A percentile compares a stretch with the other conserved stretches of the same genome.
These are phyloP conservation scores for Domatiomyces catenatus DNA, from an alignment of 2,329 filamentous ascomycete species.

Conservation along the genomic window DNA sequence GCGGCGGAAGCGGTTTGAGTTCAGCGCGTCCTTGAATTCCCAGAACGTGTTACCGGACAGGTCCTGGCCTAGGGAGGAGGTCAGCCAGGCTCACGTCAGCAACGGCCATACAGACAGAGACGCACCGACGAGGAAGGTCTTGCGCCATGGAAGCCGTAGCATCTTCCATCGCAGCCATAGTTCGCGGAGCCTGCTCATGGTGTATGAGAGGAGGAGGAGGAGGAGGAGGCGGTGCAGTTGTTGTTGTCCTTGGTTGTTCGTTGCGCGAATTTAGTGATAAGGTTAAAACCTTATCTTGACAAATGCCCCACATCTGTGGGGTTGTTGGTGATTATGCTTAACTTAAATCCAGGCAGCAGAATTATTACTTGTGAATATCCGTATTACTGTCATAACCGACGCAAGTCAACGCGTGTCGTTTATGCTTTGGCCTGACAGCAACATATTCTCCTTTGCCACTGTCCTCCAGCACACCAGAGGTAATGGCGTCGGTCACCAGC, in stretches of 20 bases:
- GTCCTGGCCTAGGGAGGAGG: conserved; percentile 36
- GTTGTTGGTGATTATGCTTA: not conserved
- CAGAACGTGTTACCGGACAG: conserved; percentile 50
- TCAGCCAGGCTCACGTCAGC: not conserved
- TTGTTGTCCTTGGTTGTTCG: too few species aligned
- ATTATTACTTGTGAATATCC: too few species aligned
- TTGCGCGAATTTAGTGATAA: too few species aligned
- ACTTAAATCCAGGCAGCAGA: not conserved
- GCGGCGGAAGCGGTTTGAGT: conserved; percentile 38
- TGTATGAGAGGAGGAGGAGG: not conserved
- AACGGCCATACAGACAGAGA: conserved; percentile 2
- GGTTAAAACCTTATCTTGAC: too few species aligned
- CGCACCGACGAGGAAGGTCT: conserved; percentile 42
- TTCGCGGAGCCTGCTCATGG: conserved; percentile 28
- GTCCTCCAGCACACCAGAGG: conserved; percentile 4
- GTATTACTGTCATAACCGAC: too few species aligned
- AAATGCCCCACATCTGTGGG: too few species aligned
- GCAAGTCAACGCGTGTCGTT: not conserved
- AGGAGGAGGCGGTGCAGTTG: too few species aligned
- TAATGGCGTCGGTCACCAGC: conserved; percentile 84
- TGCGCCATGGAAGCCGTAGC: conserved; percentile 46
- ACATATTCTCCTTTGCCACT: not conserved
- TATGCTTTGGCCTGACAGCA: not conserved
- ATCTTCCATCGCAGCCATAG: conserved; percentile 50
- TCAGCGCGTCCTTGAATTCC: conserved; percentile 47